A percentile compares a stretch with the other conserved stretches of the same genome.
Evolutionary conservation across 2,329 filamentous ascomycete genomes (phyloP).

Genomic region (Pseudogymnoascus sp.): DNA sequence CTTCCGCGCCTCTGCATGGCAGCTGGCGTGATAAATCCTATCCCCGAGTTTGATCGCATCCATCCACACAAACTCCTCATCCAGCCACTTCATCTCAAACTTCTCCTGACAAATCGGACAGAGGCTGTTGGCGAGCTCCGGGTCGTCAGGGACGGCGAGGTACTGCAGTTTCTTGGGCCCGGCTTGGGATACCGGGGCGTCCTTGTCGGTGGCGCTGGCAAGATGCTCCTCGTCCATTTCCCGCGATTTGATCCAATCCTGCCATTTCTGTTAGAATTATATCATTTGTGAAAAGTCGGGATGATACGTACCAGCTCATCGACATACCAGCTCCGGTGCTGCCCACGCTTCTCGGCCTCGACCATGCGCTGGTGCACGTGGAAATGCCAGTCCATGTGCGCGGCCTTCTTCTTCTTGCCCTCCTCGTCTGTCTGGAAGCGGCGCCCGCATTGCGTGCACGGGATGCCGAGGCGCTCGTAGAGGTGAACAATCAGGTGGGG

Average conservation of each 20-base stretch:
- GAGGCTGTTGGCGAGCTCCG: constrained; percentile 62
- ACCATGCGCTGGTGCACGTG: constrained; percentile 81
- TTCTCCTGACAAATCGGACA: constrained; percentile 95
- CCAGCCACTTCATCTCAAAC: constrained; percentile 86
- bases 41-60: constrained; percentile 73
- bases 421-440: constrained; percentile 72
- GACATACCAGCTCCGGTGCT: constrained; percentile 91
- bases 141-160: constrained; percentile 76
- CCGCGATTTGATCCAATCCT: constrained; percentile 85
- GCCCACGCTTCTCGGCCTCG: constrained; percentile 76
- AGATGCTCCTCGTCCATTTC: constrained; percentile 66
- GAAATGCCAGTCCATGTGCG: constrained; percentile 98
- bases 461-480: constrained; percentile 74
- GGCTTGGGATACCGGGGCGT: constrained; percentile 30
- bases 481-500: constrained; percentile 65
- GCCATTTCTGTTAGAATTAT: constrained; percentile 21
- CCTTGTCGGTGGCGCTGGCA: constrained; percentile 27
- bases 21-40: constrained; percentile 83
- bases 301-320: constrained; percentile 63
- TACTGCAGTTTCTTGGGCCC: constrained; percentile 50
- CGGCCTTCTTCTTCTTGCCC: constrained; percentile 77
- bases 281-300: neutral
- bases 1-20: constrained; percentile 72
- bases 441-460: constrained; percentile 85
- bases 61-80: constrained; percentile 95